Base-by-base conservation (phyloP, 2,329 filamentous ascomycete species). In the Blastomyces parvus region DNA sequence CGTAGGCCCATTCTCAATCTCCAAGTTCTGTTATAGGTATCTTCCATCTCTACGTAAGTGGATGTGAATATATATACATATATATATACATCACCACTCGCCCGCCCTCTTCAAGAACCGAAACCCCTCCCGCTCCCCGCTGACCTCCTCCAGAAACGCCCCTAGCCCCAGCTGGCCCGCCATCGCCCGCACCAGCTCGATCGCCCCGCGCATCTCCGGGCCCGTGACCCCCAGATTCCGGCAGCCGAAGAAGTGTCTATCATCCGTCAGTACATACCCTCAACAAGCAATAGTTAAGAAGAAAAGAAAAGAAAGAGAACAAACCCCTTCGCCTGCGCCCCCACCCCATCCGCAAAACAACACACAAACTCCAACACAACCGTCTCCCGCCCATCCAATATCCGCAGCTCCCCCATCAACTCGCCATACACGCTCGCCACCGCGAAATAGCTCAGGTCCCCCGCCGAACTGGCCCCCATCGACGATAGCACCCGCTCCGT, bases 351-450 rank as follows among this genome's bases (percentile, higher is more conserved):
- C 19, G 67, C 69, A 48, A 72, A 63, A 67, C 70, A 72, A 60
- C 69, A 70, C 17, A 70, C 69, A 63, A 72, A 72, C 62, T 72
- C 70, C 55, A 72, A 44, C 64, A 72, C 56, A 2, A 68, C 70
- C 48, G 70, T 72, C 59, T 71, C 69, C 61, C 65, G 61, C 30
- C 62, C 65, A 46, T 66, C 66, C 14, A 72, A 63, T 30, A 72
- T 66, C 33, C 66, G 65, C 56, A 64, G 65, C 61, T 71, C 70
- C 8, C 66, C 64, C 61, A 72, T 68, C 14, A 72, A 62, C 42
- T 70, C 70, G 40, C 70, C 70, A 62, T 72, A 72, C 55, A 72
- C 69, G 62, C 68, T 69, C 17, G 66, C 58, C 25, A 72, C 65
- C 22, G 69, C 70, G 63, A 69, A 72, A 52, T 70, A 66, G 56